A percentile compares a stretch with the other conserved stretches of the same genome.
phyloP scores from a whole-genome alignment of 2,329 filamentous ascomycete genomes.

The Onygena corvina region DNA sequence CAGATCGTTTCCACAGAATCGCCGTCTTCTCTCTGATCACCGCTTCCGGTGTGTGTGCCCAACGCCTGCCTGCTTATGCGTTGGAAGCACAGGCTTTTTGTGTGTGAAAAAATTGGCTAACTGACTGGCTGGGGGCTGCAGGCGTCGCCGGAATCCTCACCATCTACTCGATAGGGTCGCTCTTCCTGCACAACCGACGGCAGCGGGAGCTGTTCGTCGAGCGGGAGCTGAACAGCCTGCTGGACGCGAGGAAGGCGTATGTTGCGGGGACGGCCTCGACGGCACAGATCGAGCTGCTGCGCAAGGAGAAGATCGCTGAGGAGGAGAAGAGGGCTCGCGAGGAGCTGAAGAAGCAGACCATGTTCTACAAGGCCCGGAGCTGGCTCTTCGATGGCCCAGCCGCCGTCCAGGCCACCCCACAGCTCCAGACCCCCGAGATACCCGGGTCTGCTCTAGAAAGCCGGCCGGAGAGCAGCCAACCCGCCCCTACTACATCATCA shows the following conservation, averaged over 20 bases:
- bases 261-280: conserved; percentile 29
- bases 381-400: conserved; percentile 28
- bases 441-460: not conserved
- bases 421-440: not conserved
- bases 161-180: conserved; percentile 52
- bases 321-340: conserved; percentile 31
- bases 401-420: not conserved
- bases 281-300: conserved; percentile 34
- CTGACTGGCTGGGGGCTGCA: conserved; percentile 18
- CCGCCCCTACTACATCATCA: not conserved
- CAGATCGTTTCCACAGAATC: conserved; percentile 49
- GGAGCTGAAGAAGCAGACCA: conserved; percentile 29
- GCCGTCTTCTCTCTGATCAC: conserved; percentile 50
- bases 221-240: conserved; percentile 32
- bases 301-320: conserved; percentile 35
- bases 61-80: not conserved
- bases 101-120: conserved; percentile 3
- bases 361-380: conserved; percentile 29
- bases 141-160: conserved; percentile 50
- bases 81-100: not conserved
- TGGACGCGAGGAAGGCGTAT: conserved; percentile 33
- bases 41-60: conserved; percentile 41
- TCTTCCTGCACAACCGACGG: conserved; percentile 55
- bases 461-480: not conserved
- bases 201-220: conserved; percentile 53